phyloP scores from a whole-genome alignment of 2,329 filamentous ascomycete genomes.

The Juglanconis sp. region DNA sequence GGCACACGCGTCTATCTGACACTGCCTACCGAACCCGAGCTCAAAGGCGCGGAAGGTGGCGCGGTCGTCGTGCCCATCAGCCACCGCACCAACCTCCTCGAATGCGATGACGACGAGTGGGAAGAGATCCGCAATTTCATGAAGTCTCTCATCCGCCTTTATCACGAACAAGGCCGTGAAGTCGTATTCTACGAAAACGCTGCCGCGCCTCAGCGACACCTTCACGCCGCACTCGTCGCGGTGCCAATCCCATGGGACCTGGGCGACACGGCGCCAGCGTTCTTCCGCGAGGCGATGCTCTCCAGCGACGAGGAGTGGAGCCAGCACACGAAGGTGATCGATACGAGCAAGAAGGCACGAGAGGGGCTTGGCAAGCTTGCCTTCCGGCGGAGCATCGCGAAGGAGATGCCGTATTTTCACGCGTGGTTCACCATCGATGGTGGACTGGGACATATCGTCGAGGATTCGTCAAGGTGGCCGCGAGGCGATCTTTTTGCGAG shows the following conservation, averaged over 20 bases:
- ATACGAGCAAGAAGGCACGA: constrained; percentile 67
- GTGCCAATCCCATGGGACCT: constrained; percentile 87
- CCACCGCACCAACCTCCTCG: constrained; percentile 85
- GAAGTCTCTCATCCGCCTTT: constrained; percentile 92
- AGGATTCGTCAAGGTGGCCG: constrained; percentile 83
- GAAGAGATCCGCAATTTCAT: constrained; percentile 99
- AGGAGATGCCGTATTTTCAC: constrained; percentile 98
- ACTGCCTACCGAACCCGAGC: constrained; percentile 82
- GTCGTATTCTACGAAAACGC: constrained; percentile 99
- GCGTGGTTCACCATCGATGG: constrained; percentile 94
- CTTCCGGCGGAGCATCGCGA: constrained; percentile 78
- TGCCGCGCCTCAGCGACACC: constrained; percentile 70
- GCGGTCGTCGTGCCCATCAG: constrained; percentile 86
- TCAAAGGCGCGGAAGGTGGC: constrained; percentile 67
- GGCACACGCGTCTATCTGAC: constrained; percentile 86
- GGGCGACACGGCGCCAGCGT: constrained; percentile 88
- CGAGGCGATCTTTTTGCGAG: constrained; percentile 87
- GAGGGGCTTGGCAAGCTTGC: constrained; percentile 73
- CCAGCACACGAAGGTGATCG: constrained; percentile 91
- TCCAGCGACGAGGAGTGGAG: constrained; percentile 88
- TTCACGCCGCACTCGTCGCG: constrained; percentile 81
- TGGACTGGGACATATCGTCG: constrained; percentile 86
- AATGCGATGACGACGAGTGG: constrained; percentile 97
- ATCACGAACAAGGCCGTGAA: constrained; percentile 86
- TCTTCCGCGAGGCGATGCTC: constrained; percentile 93